Base-by-base conservation (phyloP, 495 filamentous ascomycete species). In the Cladorrhinum samala region DNA sequence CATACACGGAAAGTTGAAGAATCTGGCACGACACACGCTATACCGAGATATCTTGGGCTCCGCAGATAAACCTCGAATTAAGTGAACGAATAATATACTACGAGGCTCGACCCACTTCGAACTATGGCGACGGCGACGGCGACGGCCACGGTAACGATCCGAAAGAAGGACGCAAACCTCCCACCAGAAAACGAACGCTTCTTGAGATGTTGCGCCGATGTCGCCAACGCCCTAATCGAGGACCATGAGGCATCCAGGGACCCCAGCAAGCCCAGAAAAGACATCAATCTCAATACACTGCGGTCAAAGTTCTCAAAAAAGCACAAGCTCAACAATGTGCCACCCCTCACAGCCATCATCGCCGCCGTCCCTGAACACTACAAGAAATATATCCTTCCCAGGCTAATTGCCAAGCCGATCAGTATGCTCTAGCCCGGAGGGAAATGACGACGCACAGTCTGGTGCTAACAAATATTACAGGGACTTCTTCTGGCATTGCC, bases 331-430 rank as follows among this genome's bases (percentile, higher is more conserved):
- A 83, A 79, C 61, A 86, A 77, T 62, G 87, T 93, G 54, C 93
- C 93, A 19, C 91, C 93, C 25, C 76, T 98, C 50, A 96, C 91
- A 20, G 91, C 93, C 54, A 98, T 98, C 64, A 96, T 98, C 60
- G 90, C 93, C 21, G 93, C 93, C 14, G 88, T 98, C 33, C 93
- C 93, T 24, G 94, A 97, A 63, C 90, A 97, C 71, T 96, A 96
- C 74, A 98, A 98, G 77, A 97, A 96, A 77, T 96, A 97, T 65
- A 95, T 98, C 56, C 72, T 96, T 41, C 94, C 92, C 19, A 92
- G 93, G 70, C 73, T 98, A 48, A 87, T 97, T 56, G 92, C 94
- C 9, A 98, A 98, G 70, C 93, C 93, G 2, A 97, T 98, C 57
- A 78, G n/a, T n/a, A n/a, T n/a, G n/a, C n/a, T n/a, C n/a, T n/a